Percentiles rank a stretch among this genome's conserved stretches.
Evolutionary conservation across 352 stramenopile species (phyloP).

Genomic region (Globisporangium acanthophoron): DNA sequence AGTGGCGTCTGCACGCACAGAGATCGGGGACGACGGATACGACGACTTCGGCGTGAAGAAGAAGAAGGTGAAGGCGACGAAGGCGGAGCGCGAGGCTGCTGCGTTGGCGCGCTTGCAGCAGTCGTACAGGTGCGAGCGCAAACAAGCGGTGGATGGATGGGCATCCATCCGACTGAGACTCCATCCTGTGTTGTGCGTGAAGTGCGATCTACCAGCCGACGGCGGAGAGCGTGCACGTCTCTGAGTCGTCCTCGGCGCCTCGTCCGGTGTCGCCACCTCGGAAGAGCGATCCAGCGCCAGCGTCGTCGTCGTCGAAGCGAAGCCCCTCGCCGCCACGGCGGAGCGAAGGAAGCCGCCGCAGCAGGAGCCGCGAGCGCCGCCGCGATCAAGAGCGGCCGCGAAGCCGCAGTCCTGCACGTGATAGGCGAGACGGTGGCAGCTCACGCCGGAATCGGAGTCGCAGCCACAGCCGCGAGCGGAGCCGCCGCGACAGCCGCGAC

Average conservation of each 20-base stretch:
- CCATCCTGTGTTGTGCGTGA: not conserved
- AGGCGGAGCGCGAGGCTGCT: conserved; percentile 75
- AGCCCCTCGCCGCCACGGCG: conserved; percentile 15
- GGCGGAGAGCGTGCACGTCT: not conserved
- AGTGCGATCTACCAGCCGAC: conserved; percentile 47
- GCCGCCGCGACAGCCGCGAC: conserved; percentile 13
- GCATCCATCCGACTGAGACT: not conserved
- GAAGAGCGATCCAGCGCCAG: not conserved
- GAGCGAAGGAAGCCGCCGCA: conserved; percentile 20
- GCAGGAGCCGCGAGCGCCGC: conserved; percentile 21
- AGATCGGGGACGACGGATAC: conserved; percentile 83
- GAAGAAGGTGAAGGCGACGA: conserved; percentile 68
- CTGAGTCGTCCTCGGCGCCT: not conserved
- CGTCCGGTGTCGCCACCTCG: not conserved
- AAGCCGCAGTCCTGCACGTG: conserved; percentile 18
- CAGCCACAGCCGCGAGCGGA: conserved; percentile 21
- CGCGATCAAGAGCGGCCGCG: conserved; percentile 3
- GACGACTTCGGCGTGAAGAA: conserved; percentile 86
- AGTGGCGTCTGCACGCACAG: conserved; percentile 64
- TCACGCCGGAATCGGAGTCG: conserved; percentile 22
- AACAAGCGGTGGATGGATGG: too few species aligned
- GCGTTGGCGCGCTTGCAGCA: conserved; percentile 74
- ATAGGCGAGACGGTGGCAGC: conserved; percentile 5
- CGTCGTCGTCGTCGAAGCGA: conserved; percentile 6
- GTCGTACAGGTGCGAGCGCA: conserved; percentile 54